These are phyloP conservation scores for Teratosphaeria gauchensis DNA, from an alignment of 2,329 filamentous ascomycete species.

Conservation along the genomic window DNA sequence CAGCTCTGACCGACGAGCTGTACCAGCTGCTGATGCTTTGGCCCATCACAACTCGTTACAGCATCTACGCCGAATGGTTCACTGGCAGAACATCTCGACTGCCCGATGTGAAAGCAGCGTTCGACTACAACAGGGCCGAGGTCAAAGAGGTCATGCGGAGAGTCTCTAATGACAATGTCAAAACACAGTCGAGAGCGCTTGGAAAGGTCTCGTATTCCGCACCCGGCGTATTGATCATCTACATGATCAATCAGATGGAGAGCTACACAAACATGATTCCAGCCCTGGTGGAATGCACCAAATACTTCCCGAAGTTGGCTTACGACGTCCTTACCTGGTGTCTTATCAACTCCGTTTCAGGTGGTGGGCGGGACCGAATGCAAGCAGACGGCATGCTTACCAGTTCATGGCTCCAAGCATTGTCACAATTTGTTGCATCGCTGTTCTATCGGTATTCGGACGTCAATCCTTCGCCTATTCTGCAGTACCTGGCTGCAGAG, in stretches of 20 bases:
- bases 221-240: conserved; percentile 82
- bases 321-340: conserved; percentile 94
- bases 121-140: conserved; percentile 65
- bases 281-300: conserved; percentile 85
- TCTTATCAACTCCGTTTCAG: conserved; percentile 61
- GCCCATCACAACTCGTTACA: conserved; percentile 66
- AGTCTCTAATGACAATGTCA: conserved; percentile 76
- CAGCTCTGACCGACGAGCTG: conserved; percentile 73
- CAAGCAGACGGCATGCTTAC: conserved; percentile 64
- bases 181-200: conserved; percentile 74
- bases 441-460: conserved; percentile 78
- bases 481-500: conserved; percentile 84
- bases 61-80: conserved; percentile 90
- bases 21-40: conserved; percentile 76
- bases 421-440: conserved; percentile 83
- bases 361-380: conserved; percentile 45
- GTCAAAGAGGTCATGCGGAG: conserved; percentile 82
- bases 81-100: conserved; percentile 64
- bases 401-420: conserved; percentile 81
- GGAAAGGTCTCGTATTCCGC: conserved; percentile 89
- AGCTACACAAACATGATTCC: conserved; percentile 92
- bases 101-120: conserved; percentile 68
- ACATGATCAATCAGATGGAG: conserved; percentile 83
- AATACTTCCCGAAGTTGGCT: conserved; percentile 84
- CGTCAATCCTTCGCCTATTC: conserved; percentile 72